Evolutionary conservation across 2,329 filamentous ascomycete genomes (phyloP), one percentile per base, ranked within the genome.

Genomic region (Biscogniauxia mediterranea): DNA sequence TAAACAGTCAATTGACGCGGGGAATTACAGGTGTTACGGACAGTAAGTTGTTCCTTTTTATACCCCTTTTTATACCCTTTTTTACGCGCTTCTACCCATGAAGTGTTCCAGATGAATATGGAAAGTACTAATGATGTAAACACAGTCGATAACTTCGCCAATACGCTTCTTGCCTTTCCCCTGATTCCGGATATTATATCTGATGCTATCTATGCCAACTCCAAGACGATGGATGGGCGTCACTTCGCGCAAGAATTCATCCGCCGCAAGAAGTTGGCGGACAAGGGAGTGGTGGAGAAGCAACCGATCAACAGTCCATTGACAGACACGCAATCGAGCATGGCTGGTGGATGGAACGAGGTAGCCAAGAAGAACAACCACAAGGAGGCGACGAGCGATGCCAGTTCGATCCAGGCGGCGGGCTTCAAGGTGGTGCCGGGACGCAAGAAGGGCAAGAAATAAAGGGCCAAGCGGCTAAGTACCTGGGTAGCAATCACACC

Each of bases 231-330:
- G 77, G 93, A 99, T 72, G 93, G 92, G 0, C 90, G 91, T 55
- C 92, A 96, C 71, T 98, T 98, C 72, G 93, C 92, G 0, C 91
- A 96, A 62, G 95, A 99, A 75, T 99, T 95, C 72, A 86, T 98
- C 61, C 90, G 93, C 38, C 93, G 94, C 70, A 94, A 93, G 79
- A 96, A 91, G 82, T 85, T 96, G 1, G 94, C 95, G 0, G 94
- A 98, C 69, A 95, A 93, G 80, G 95, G 95, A 49, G 85, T 97
- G 1, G 82, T 96, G 19, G 90, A 93, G 74, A 89, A 91, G 70
- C 85, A 90, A 58, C 82, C 86, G 17, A 81, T 84, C 54, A 82
- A 78, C 55, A 82, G 71, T 60, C 76, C 69, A 63, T 80, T 75
- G 66, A 76, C 71, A 5, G 79, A 81, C 55, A 76, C 71, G 23